Evolutionary conservation across 495 filamentous ascomycete species (phyloP), one percentile per base, ranked within the genome.

Genomic region (Aspergillus sparsus): DNA sequence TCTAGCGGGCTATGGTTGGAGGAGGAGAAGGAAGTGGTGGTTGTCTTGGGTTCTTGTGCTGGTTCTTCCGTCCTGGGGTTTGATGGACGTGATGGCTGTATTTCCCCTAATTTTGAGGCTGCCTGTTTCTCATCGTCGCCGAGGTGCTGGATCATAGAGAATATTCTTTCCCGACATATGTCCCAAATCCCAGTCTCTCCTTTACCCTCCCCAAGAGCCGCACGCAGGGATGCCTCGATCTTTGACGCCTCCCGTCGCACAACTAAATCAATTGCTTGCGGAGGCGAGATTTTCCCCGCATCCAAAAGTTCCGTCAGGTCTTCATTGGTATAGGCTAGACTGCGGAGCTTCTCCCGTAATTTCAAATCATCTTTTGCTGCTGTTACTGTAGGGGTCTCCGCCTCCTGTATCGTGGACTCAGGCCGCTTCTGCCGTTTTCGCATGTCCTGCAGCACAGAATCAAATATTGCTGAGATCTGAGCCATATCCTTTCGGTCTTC

Each of bases 171-270:
- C 57, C 89, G 82, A 61, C 94, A 79, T 0, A 91, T 73, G 4
- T 82, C 73, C 92, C 91, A 95, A 8, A 95, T 68, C 31, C 85
- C 83, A 15, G 82, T 71, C 58, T 94, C 91, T 0, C 84, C 85
- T 49, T 74, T 69, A 8, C 84, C 83, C 7, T 68, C 66, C 11
- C 73, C 57, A 10, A 78, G 53, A 7, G 68, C 71, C 50, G 53
- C 65, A 60, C 57, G 72, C 46, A 69, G 62, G 18, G 64, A 63
- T 7, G 39, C 37, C 49, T 68, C 71, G 41, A 70, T 73, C 53
- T 66, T 70, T 11, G 35, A 33, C 3, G 56, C 55, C 59, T 79
- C 76, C 16, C 70, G 66, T 9, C 67, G 18, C 0, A 74, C 62
- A 5, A 77, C 62, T 12, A 70, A 21, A 13, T 68, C 60, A 27